phyloP scores from a whole-genome alignment of 78 protist species.

The Tieghemostelium lacteum region DNA sequence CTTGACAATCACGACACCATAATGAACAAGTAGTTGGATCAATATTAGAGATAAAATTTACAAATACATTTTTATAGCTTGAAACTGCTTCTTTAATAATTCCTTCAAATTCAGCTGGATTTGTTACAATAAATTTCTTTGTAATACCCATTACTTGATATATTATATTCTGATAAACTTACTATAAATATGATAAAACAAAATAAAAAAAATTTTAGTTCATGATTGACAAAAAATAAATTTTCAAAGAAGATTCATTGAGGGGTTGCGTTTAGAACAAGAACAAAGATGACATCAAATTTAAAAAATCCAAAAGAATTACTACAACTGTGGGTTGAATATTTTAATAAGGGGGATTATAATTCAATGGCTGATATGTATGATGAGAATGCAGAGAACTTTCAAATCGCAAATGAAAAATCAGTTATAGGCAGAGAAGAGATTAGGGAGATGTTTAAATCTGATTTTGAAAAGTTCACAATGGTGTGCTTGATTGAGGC shows the following conservation, averaged over 20 bases:
- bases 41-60: conserved; percentile 22
- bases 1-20: conserved; percentile 70
- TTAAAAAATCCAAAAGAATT: background rate
- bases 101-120: conserved; percentile 7
- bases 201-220: no score
- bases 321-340: background rate
- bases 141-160: background rate
- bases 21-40: conserved; percentile 23
- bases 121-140: conserved; percentile 22
- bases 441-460: background rate
- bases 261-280: no score
- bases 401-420: background rate
- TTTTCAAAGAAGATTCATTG: no score
- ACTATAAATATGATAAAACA: no score
- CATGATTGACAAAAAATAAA: no score
- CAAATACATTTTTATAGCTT: conserved; percentile 12
- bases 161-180: no score
- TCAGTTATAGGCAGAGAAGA: background rate
- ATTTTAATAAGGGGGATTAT: background rate
- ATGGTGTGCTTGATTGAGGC: background rate
- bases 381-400: background rate
- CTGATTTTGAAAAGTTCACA: background rate
- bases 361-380: background rate
- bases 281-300: no score
- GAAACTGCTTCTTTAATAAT: conserved; percentile 12